phyloP scores from a whole-genome alignment of 208 protist species.

The Wallacemonas sp. region DNA sequence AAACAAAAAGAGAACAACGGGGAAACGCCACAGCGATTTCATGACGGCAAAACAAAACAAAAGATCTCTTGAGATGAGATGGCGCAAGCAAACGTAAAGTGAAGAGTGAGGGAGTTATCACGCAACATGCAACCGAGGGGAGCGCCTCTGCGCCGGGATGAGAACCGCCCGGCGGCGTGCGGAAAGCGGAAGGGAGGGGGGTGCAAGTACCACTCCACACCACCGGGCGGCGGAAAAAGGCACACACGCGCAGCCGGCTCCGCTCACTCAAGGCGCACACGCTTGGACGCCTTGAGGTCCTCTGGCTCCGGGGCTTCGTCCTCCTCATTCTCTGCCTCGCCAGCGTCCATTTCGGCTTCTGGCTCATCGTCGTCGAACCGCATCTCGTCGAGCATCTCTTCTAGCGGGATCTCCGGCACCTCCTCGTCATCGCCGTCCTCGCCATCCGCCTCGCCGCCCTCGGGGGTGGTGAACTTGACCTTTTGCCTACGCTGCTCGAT shows the following conservation, averaged over 20 bases:
- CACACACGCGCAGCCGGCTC: no score
- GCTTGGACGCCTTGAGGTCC: neutral
- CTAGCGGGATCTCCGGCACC: slow-evolving; percentile 54
- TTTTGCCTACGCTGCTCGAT: slow-evolving; percentile 25
- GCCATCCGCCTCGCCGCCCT: slow-evolving; percentile 9
- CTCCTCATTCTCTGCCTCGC: slow-evolving; percentile 11
- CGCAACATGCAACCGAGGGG: no score
- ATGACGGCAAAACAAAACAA: slow-evolving; percentile 3
- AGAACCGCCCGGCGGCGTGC: no score
- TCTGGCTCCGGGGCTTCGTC: neutral
- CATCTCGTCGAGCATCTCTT: slow-evolving; percentile 88
- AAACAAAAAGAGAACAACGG: slow-evolving; percentile 9
- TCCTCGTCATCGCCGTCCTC: slow-evolving; percentile 63
- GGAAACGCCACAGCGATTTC: neutral
- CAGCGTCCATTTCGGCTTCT: slow-evolving; percentile 12
- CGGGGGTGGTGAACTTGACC: neutral
- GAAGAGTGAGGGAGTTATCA: neutral
- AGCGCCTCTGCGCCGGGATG: no score
- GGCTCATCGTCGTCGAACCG: slow-evolving; percentile 56
- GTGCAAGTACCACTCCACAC: no score
- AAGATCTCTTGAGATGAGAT: slow-evolving; percentile 7
- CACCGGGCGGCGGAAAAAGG: no score
- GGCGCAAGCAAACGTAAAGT: slow-evolving; percentile 16
- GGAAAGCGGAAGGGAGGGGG: no score
- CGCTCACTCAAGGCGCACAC: neutral